These are phyloP conservation scores for Neurospora sp. DNA, from an alignment of 495 filamentous ascomycete species.

Conservation along the genomic window DNA sequence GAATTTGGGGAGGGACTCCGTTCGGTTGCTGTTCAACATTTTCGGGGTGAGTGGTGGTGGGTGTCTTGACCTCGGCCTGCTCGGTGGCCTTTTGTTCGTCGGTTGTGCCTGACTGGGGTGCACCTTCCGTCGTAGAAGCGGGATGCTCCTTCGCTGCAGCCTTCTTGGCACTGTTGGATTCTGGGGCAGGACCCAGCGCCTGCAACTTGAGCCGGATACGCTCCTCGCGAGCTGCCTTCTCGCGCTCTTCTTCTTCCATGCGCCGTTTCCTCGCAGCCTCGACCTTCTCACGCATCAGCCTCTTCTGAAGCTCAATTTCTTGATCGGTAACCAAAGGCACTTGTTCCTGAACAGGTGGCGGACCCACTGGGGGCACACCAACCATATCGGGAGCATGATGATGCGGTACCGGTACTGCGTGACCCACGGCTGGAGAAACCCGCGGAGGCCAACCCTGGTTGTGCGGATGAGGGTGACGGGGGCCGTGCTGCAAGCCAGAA, in stretches of 20 bases:
- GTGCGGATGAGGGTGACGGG: conserved; percentile 22
- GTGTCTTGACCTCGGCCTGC: conserved; percentile 6
- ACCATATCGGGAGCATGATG: conserved; percentile 21
- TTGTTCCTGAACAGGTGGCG: conserved; percentile 14
- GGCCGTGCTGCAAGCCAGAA: conserved; percentile 18
- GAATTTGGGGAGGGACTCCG: conserved; percentile 1
- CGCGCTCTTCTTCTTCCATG: conserved; percentile 68
- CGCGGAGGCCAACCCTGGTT: conserved; percentile 40
- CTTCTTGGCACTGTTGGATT: conserved; percentile 47
- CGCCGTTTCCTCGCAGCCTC: conserved; percentile 68
- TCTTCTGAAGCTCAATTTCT: conserved; percentile 59
- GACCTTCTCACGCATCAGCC: conserved; percentile 74
- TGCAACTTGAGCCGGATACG: conserved; percentile 77
- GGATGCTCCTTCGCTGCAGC: conserved; percentile 24
- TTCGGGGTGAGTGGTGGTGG: conserved; percentile 5
- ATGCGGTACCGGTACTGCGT: conserved; percentile 38
- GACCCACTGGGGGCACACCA: neutral
- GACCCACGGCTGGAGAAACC: conserved; percentile 36
- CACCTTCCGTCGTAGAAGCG: neutral
- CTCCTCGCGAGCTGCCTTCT: conserved; percentile 71
- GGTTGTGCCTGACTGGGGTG: conserved; percentile 14
- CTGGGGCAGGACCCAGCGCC: conserved; percentile 58
- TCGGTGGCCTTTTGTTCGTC: conserved; percentile 3
- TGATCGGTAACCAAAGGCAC: conserved; percentile 40
- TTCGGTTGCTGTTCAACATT: conserved; percentile 8